Conservation (phyloP, 257 asterid genomes). For the Vinca minor region DNA sequence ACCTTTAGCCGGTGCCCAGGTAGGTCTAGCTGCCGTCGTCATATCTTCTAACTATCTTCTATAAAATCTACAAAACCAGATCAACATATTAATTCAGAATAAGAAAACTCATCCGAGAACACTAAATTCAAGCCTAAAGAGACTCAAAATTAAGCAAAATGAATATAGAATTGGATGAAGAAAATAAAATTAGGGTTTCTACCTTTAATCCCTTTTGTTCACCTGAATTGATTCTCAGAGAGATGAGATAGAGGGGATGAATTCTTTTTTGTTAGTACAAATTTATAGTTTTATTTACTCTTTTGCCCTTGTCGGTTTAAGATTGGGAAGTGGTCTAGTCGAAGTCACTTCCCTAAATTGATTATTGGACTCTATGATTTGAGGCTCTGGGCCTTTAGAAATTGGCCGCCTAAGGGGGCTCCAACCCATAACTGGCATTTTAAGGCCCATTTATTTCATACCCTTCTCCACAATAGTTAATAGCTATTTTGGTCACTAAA, state of each 20-base stretch:
- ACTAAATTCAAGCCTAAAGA: not conserved
- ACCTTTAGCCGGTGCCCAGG: slow-evolving; percentile 99
- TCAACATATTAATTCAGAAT: not conserved
- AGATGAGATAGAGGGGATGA: not conserved
- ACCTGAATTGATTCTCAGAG: not conserved
- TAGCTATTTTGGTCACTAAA: too few relatives aligned
- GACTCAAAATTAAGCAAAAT: not conserved
- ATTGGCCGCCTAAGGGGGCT: not conserved
- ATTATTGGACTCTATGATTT: not conserved
- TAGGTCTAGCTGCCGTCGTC: slow-evolving; percentile 98
- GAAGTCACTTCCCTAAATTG: not conserved
- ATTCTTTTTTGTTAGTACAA: too few relatives aligned
- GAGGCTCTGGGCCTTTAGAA: not conserved
- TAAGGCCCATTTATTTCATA: not conserved
- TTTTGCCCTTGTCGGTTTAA: not conserved
- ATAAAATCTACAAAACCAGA: not conserved
- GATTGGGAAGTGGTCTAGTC: not conserved
- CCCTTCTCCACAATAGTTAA: not conserved
- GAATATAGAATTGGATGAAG: not conserved
- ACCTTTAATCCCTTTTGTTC: not conserved
- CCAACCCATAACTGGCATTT: not conserved
- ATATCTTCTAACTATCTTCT: slow-evolving; percentile 14
- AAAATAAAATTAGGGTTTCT: not conserved
- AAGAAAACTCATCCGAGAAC: not conserved
- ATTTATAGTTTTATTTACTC: too few relatives aligned